Evolutionary conservation across 1,284 basidiomycete genomes (phyloP).

Genomic region (Ganoderma resinaceum): DNA sequence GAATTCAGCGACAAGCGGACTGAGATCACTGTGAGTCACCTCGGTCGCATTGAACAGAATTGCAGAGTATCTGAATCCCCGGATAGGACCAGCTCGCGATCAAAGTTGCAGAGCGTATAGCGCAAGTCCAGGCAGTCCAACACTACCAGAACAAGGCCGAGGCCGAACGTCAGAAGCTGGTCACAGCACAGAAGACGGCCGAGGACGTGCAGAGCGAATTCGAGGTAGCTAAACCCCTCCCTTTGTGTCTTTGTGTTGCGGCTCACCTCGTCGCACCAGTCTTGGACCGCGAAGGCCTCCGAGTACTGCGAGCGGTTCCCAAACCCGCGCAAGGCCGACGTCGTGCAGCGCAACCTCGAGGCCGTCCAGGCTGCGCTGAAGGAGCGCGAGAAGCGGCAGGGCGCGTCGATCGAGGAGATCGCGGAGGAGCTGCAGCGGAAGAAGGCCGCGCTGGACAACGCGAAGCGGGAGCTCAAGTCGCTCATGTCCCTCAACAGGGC

Average conservation of each 20-base stretch:
- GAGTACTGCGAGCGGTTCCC: conserved; percentile 67
- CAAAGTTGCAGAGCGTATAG: conserved; percentile 44
- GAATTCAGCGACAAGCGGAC: conserved; percentile 52
- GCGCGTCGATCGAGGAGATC: conserved; percentile 81
- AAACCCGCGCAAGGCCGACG: conserved; percentile 61
- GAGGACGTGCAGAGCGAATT: conserved; percentile 66
- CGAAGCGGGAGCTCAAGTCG: conserved; percentile 65
- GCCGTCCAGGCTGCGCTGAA: conserved; percentile 72
- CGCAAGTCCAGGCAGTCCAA: conserved; percentile 51
- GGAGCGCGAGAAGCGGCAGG: conserved; percentile 75
- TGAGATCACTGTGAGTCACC: conserved; percentile 46
- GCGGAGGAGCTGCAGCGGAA: conserved; percentile 71
- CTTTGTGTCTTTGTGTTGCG: not conserved
- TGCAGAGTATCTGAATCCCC: not conserved
- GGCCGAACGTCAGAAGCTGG: conserved; percentile 37
- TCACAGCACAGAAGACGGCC: conserved; percentile 51
- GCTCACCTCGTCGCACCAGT: conserved; percentile 42
- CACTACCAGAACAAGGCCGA: conserved; percentile 53
- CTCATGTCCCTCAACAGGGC: conserved; percentile 67
- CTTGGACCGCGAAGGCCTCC: conserved; percentile 71
- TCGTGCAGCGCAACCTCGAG: conserved; percentile 67
- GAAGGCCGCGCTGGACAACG: conserved; percentile 59
- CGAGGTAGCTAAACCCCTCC: conserved; percentile 46
- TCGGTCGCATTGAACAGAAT: not conserved
- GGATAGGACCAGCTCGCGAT: conserved; percentile 21